These are phyloP conservation scores for Ailanthus altissimus DNA, from an alignment of 345 rosid species.

Conservation along the genomic window DNA sequence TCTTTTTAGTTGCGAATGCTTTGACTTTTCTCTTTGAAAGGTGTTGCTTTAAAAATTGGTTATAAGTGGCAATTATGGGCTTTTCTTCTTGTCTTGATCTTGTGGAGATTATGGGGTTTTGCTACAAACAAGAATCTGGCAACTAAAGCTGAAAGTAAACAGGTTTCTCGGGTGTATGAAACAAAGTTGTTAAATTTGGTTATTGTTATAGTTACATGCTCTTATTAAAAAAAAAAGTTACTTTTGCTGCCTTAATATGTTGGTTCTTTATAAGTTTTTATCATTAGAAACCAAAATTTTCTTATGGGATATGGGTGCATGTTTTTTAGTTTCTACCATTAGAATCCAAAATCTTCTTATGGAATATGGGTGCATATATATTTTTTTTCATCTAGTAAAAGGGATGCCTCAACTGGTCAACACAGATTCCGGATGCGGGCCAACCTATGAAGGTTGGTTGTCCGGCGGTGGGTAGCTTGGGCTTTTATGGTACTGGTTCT, in stretches of 20 bases:
- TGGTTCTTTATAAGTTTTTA: neutral
- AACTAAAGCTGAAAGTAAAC: neutral
- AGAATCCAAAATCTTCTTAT: neutral
- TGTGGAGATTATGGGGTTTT: neutral
- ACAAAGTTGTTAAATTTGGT: neutral
- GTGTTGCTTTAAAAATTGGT: neutral
- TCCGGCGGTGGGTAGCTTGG: neutral
- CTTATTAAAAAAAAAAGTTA: neutral
- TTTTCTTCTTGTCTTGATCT: neutral
- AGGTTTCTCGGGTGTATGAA: constrained; percentile 5
- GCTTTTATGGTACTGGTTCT: neutral
- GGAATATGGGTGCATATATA: neutral
- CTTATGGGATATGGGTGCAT: neutral
- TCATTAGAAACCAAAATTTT: too few relatives aligned
- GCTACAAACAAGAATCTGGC: neutral
- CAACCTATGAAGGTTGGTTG: neutral
- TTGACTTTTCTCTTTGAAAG: constrained; percentile 5
- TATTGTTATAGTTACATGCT: neutral
- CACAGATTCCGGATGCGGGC: neutral
- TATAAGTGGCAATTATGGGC: neutral
- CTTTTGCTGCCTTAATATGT: neutral
- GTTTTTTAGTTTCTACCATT: too few relatives aligned
- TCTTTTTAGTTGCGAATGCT: constrained; percentile 1
- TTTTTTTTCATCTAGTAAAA: neutral
- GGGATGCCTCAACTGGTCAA: neutral